phyloP scores from a whole-genome alignment of 2,329 filamentous ascomycete genomes.

The Colletotrichum orchidophilum region DNA sequence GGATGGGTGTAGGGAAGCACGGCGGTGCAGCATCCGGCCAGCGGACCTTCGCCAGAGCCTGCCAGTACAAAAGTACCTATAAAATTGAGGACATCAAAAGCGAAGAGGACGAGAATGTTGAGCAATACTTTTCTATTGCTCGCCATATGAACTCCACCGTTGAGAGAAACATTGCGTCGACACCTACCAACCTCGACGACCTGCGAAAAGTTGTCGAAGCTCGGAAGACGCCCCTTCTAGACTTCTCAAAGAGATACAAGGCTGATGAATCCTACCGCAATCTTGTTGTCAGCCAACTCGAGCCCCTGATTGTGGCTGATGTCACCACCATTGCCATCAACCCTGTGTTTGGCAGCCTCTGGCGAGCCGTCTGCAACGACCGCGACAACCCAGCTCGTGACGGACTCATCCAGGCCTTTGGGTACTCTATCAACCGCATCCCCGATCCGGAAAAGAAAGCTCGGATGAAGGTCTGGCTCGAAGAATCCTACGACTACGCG shows the following conservation, averaged over 20 bases:
- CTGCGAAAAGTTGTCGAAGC: conserved; percentile 39
- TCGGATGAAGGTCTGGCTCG: conserved; percentile 57
- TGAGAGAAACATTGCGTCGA: conserved; percentile 30
- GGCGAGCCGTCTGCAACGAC: conserved; percentile 60
- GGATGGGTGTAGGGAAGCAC: conserved; percentile 51
- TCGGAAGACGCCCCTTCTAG: conserved; percentile 39
- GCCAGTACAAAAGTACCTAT: neutral
- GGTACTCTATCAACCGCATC: conserved; percentile 49
- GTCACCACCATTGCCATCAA: conserved; percentile 56
- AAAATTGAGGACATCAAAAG: neutral
- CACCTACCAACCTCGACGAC: conserved; percentile 34
- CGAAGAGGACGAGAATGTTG: conserved; percentile 7
- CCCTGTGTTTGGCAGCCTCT: conserved; percentile 59
- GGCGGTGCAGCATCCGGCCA: conserved; percentile 12
- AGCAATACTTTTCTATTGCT: conserved; percentile 8
- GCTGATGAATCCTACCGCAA: conserved; percentile 48
- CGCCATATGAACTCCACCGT: neutral
- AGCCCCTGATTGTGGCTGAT: conserved; percentile 53
- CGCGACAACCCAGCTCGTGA: conserved; percentile 51
- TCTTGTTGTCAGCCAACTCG: conserved; percentile 50
- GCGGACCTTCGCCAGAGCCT: neutral
- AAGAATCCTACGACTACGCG: conserved; percentile 59
- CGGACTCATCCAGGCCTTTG: conserved; percentile 52
- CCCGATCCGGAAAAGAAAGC: conserved; percentile 43
- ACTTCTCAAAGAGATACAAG: conserved; percentile 52